These are phyloP conservation scores for Nigrograna mackinnonii DNA, from an alignment of 2,329 filamentous ascomycete genomes.

Conservation along the genomic window DNA sequence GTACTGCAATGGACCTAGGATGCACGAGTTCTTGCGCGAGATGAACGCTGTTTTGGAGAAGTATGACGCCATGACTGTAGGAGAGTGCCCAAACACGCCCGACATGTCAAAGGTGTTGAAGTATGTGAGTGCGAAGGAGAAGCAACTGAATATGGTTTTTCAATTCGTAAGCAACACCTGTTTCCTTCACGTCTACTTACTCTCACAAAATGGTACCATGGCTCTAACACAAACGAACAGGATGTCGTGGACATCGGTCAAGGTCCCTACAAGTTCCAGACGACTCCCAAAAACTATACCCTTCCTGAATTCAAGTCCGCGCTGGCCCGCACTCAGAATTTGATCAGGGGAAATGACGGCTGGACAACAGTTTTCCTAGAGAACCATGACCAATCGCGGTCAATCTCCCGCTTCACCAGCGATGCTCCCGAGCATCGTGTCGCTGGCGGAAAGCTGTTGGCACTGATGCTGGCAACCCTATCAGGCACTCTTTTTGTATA, in stretches of 20 bases:
- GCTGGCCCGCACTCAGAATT: conserved; percentile 32
- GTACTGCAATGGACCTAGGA: conserved; percentile 69
- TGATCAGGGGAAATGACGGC: conserved; percentile 34
- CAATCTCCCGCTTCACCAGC: conserved; percentile 52
- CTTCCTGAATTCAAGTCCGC: conserved; percentile 35
- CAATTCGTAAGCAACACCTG: conserved; percentile 56
- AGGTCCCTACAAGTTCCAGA: conserved; percentile 41
- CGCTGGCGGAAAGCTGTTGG: conserved; percentile 51
- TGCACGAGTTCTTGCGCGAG: conserved; percentile 69
- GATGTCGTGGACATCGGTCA: conserved; percentile 44
- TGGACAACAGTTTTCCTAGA: conserved; percentile 58
- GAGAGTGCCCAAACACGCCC: conserved; percentile 68
- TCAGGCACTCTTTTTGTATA: conserved; percentile 57
- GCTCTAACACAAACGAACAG: conserved; percentile 20
- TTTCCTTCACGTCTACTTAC: conserved; percentile 51
- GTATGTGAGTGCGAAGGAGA: conserved; percentile 62
- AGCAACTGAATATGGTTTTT: conserved; percentile 71
- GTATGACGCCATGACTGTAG: conserved; percentile 72
- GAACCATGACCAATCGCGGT: conserved; percentile 58
- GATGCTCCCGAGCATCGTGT: conserved; percentile 51
- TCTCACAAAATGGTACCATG: not conserved
- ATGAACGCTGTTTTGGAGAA: conserved; percentile 62
- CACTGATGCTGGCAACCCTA: conserved; percentile 51
- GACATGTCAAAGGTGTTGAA: conserved; percentile 60
- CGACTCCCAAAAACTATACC: conserved; percentile 34